Conservation (phyloP, 129 eudicot species). For the Lactuca saligna region DNA sequence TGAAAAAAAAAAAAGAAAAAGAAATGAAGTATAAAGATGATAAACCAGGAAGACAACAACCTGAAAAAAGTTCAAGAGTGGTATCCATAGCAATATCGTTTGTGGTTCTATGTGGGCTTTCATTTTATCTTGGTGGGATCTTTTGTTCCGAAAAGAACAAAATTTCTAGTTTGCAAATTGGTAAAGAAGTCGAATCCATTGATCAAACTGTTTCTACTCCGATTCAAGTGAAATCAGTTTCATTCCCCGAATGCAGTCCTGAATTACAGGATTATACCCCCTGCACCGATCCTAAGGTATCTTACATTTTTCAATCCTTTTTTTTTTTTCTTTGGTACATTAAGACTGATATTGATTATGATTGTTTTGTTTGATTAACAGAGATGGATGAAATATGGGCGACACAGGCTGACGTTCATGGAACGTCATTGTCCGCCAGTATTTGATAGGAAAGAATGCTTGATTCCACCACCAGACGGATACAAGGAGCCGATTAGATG, state of each 20-base stretch:
- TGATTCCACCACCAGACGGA: constrained; percentile 95
- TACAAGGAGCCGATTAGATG: constrained; percentile 90
- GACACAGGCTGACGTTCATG: constrained; percentile 80
- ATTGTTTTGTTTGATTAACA: constrained; percentile 30
- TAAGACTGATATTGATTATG: too few species aligned
- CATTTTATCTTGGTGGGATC: constrained; percentile 90
- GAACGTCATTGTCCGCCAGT: constrained; percentile 94
- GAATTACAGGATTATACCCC: constrained; percentile 93
- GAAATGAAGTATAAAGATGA: constrained; percentile 84
- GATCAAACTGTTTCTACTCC: constrained; percentile 34
- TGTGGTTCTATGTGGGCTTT: constrained; percentile 71
- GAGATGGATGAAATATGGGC: constrained; percentile 94
- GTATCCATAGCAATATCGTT: constrained; percentile 60
- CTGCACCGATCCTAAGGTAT: constrained; percentile 95
- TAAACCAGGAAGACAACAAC: constrained; percentile 48
- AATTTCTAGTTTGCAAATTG: constrained; percentile 33
- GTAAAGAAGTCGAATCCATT: constrained; percentile 38
- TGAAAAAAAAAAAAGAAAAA: constrained; percentile 15
- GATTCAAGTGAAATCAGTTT: constrained; percentile 51
- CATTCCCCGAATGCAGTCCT: constrained; percentile 70
- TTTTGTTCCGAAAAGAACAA: constrained; percentile 68
- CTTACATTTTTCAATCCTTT: not conserved
- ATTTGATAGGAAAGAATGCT: constrained; percentile 82
- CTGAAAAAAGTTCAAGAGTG: constrained; percentile 61
- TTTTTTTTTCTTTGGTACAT: too few species aligned